Evolutionary conservation across 2,329 filamentous ascomycete genomes (phyloP), one percentile per base, ranked within the genome.

Genomic region (Fusarium neocosmosporiellum): DNA sequence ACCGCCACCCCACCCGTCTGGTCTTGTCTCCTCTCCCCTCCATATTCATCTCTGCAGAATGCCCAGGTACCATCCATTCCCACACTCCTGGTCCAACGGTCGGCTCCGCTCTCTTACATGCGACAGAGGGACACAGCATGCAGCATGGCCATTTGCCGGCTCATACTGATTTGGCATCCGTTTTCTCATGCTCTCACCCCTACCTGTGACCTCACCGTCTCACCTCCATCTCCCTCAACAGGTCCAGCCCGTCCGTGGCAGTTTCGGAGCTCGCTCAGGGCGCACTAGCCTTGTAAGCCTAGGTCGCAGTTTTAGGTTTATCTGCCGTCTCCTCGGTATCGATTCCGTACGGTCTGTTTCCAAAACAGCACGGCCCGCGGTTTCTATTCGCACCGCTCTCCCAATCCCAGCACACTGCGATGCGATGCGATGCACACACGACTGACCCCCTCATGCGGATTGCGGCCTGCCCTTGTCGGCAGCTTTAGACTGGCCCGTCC

Each of bases 291-390:
- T 50, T 43, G 27, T 61, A 27, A 36, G 63, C 53, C 63, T 53
- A 55, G 46, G 36, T 48, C 66, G 50, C 48, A 46, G 50, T 71
- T 73, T 73, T 71, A 67, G 67, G 60, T 73, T 73, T 73, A 73
- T 73, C 71, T 73, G 71, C 70, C 57, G 70, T 63, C 29, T 59
- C 60, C 59, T 77, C 75, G 75, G 75, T 76, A 76, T 65, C 62
- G 65, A 54, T 77, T 72, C 75, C 73, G 75, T 75, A 75, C 46
- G 65, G 75, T 53, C 62, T 74, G 65, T 63, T 66, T 69, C 43
- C 53, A 59, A 60, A 65, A 46, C 64, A 65, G 39, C 53, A 37
- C 71, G 43, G 39, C 29, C 57, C 60, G 39, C 43, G 58, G 39
- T 34, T 54, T 57, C 46, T 50, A 65, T 43, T 73, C 67, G 66